A percentile compares a stretch with the other conserved stretches of the same genome.
Evolutionary conservation across 495 filamentous ascomycete genomes (phyloP).

Genomic region (Penicillium coffeae): DNA sequence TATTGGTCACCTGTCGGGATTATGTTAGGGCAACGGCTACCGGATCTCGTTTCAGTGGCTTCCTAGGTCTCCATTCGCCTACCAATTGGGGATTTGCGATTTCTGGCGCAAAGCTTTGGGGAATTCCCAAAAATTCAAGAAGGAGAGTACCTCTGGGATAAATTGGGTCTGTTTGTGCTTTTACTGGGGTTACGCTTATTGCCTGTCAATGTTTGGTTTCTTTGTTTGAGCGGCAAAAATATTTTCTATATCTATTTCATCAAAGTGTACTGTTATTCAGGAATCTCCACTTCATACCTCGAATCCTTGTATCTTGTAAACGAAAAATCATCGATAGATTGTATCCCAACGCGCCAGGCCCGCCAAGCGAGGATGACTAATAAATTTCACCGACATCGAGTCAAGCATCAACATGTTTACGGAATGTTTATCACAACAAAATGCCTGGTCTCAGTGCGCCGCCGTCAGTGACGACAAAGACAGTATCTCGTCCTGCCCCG

Average conservation of each 20-base stretch:
- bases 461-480: slow-evolving; percentile 26
- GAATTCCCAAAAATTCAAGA: too few species aligned
- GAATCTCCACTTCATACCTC: slow-evolving; percentile 14
- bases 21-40: background rate
- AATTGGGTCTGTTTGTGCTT: slow-evolving; percentile 17
- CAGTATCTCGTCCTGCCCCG: slow-evolving; percentile 22
- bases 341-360: too few species aligned
- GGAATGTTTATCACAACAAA: background rate
- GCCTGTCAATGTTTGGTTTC: slow-evolving; percentile 15
- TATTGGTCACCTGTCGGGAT: slow-evolving; percentile 5
- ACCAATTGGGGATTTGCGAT: background rate
- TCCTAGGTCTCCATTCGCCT: slow-evolving; percentile 4
- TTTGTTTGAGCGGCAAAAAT: slow-evolving; percentile 32
- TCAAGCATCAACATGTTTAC: background rate
- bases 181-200: slow-evolving; percentile 1
- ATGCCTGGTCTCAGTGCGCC: slow-evolving; percentile 19
- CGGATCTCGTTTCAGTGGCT: background rate
- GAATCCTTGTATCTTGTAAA: background rate
- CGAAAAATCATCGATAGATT: too few species aligned
- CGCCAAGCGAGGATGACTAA: background rate
- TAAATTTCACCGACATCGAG: background rate
- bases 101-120: too few species aligned
- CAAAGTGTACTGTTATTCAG: slow-evolving; percentile 1
- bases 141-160: slow-evolving; percentile 6
- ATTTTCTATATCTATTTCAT: slow-evolving; percentile 7